Percentiles rank a stretch among this genome's conserved stretches.
Evolutionary conservation across 345 rosid genomes (phyloP).

Genomic region (Citrus sp.): DNA sequence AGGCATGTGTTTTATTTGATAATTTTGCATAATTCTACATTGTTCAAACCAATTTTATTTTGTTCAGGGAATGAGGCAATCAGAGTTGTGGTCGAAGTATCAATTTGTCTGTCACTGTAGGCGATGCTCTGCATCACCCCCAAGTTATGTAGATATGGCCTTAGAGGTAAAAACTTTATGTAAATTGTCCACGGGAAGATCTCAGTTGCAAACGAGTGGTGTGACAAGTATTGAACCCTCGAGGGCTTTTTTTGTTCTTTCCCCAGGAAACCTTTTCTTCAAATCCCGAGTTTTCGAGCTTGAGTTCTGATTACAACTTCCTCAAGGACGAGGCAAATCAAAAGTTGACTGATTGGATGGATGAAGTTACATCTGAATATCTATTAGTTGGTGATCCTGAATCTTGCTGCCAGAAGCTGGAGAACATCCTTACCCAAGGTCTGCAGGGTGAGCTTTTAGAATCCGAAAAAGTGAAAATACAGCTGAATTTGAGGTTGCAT

Average conservation of each 20-base stretch:
- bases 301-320: conserved; percentile 18
- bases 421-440: conserved; percentile 44
- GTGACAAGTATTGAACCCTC: neutral
- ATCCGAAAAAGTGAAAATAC: conserved; percentile 12
- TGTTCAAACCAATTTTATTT: neutral
- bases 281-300: conserved; percentile 17
- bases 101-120: conserved; percentile 61
- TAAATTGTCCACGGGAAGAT: neutral
- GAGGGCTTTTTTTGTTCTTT: neutral
- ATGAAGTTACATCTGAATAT: conserved; percentile 49
- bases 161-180: conserved; percentile 45
- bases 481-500: conserved; percentile 40
- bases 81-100: conserved; percentile 67
- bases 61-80: conserved; percentile 53
- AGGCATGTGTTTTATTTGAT: neutral
- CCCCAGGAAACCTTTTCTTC: conserved; percentile 48
- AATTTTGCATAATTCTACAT: neutral
- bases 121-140: conserved; percentile 53
- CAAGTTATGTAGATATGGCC: conserved; percentile 50
- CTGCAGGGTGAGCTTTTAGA: conserved; percentile 24
- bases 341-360: conserved; percentile 40
- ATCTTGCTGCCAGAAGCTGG: conserved; percentile 64
- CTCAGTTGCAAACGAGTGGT: neutral
- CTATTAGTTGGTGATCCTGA: conserved; percentile 48
- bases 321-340: conserved; percentile 32